A percentile compares a stretch with the other conserved stretches of the same genome.
Conservation (phyloP, 169 alveolate genomes). For the Cryptosporidium viatorum region DNA sequence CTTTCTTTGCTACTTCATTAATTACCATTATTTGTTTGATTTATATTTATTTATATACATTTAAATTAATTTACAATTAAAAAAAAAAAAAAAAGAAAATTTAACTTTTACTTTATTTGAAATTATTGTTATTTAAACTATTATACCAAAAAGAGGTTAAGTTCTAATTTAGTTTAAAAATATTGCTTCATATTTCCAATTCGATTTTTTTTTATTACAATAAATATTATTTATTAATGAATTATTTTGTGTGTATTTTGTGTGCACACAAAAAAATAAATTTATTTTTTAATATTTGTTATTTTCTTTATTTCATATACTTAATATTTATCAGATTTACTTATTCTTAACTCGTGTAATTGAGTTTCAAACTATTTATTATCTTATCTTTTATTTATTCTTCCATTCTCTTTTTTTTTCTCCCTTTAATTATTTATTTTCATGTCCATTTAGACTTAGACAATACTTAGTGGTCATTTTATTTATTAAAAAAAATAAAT, state of each 20-base stretch:
- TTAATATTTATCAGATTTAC: not conserved
- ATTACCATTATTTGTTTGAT: constrained; percentile 8
- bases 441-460: constrained; percentile 5
- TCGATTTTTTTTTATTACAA: too few relatives aligned
- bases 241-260: not conserved
- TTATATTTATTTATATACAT: not conserved
- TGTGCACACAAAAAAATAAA: not conserved
- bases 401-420: not conserved
- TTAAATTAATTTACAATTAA: not conserved
- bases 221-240: too few relatives aligned
- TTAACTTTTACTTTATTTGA: not conserved
- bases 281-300: too few relatives aligned
- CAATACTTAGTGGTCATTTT: not conserved
- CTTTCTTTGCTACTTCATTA: not conserved
- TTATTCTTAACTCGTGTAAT: too few relatives aligned
- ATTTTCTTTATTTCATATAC: too few relatives aligned
- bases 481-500: not conserved
- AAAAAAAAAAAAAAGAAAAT: not conserved
- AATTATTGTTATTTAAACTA: not conserved
- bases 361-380: not conserved
- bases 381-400: not conserved
- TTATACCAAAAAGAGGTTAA: not conserved
- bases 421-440: not conserved
- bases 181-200: not conserved
- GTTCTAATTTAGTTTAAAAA: not conserved